Evolutionary conservation across 1,284 basidiomycete genomes (phyloP).

Genomic region (Sporisorium graminicola): DNA sequence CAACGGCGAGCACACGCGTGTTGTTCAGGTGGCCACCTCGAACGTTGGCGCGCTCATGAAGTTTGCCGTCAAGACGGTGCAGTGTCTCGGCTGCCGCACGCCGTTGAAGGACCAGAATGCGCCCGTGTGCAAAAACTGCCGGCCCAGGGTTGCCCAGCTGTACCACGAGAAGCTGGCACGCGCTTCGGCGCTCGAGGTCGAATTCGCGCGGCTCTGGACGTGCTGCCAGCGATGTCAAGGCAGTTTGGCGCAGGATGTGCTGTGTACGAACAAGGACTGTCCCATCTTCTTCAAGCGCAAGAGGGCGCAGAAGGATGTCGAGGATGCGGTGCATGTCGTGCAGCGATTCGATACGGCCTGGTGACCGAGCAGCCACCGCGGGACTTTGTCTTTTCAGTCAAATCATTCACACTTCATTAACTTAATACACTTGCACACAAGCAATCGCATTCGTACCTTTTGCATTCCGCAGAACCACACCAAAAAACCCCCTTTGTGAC

Average conservation of each 20-base stretch:
- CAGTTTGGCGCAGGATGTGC: constrained; percentile 79
- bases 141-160: constrained; percentile 60
- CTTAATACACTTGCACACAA: neutral
- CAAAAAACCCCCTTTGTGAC: neutral
- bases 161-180: constrained; percentile 66
- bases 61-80: constrained; percentile 68
- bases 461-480: neutral
- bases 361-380: constrained; percentile 11
- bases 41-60: constrained; percentile 69
- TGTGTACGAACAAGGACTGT: constrained; percentile 96
- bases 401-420: too few relatives aligned
- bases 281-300: constrained; percentile 95
- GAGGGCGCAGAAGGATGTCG: constrained; percentile 63
- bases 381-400: neutral
- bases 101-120: constrained; percentile 61
- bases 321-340: constrained; percentile 57
- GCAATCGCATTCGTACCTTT: neutral
- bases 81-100: constrained; percentile 68
- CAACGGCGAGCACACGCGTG: constrained; percentile 66
- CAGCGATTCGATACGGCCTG: constrained; percentile 60
- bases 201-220: constrained; percentile 68
- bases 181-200: constrained; percentile 61
- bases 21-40: constrained; percentile 66
- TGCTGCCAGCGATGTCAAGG: constrained; percentile 69
- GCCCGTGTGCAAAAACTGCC: constrained; percentile 67